phyloP scores from a whole-genome alignment of 2,329 filamentous ascomycete species.

The Tolypocladium endophyticum region DNA sequence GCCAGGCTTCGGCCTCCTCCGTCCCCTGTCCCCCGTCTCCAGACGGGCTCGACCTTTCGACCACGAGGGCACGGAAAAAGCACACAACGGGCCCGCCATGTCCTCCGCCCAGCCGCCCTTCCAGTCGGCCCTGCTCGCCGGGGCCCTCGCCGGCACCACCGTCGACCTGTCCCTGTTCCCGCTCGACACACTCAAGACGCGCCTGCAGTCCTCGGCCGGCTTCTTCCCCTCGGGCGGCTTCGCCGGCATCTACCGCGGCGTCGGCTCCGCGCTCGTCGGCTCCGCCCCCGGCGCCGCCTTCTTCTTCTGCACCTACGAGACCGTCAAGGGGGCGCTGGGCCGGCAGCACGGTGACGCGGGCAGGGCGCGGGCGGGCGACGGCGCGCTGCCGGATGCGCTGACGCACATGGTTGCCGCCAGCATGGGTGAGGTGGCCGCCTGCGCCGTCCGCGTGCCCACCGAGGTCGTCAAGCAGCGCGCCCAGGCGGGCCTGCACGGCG shows the following conservation, averaged over 20 bases:
- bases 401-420: slow-evolving; percentile 79
- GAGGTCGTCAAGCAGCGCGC: slow-evolving; percentile 97
- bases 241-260: slow-evolving; percentile 82
- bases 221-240: slow-evolving; percentile 82
- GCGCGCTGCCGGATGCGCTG: slow-evolving; percentile 20
- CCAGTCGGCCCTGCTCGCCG: slow-evolving; percentile 59
- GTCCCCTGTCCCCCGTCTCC: background rate
- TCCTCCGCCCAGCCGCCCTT: slow-evolving; percentile 30
- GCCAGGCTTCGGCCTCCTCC: background rate
- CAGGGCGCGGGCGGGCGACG: background rate
- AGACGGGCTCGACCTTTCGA: background rate
- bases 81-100: background rate
- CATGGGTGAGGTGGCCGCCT: slow-evolving; percentile 83
- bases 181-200: slow-evolving; percentile 97
- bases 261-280: slow-evolving; percentile 81
- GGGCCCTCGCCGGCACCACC: slow-evolving; percentile 84
- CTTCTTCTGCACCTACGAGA: slow-evolving; percentile 95
- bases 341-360: background rate
- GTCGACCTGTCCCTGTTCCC: slow-evolving; percentile 96
- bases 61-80: background rate
- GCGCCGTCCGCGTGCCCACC: slow-evolving; percentile 83
- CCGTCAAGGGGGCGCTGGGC: slow-evolving; percentile 51
- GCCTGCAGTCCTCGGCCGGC: slow-evolving; percentile 71
- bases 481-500: slow-evolving; percentile 74
- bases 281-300: slow-evolving; percentile 89